Percentiles rank a stretch among this genome's conserved stretches.
These are phyloP conservation scores for Auricularia heimuer DNA, from an alignment of 768 basidiomycete genomes.

Conservation along the genomic window DNA sequence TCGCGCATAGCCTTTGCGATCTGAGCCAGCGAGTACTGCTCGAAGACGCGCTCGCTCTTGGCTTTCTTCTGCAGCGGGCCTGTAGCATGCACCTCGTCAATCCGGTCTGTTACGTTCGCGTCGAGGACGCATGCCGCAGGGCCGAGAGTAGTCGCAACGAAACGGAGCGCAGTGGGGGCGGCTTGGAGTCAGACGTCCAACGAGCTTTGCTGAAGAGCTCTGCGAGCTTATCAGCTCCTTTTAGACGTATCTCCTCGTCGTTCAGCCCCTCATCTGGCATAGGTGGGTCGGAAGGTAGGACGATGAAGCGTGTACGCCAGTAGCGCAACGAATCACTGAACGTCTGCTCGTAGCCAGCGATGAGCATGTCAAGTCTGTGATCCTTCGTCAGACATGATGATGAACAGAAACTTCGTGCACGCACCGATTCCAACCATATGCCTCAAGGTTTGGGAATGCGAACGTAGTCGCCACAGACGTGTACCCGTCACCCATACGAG, in stretches of 20 bases:
- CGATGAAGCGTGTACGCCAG: slow-evolving; percentile 89
- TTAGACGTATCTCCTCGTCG: slow-evolving; percentile 78
- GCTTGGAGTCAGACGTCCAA: slow-evolving; percentile 41
- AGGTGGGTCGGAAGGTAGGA: slow-evolving; percentile 76
- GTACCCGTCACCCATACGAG: slow-evolving; percentile 79
- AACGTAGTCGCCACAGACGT: slow-evolving; percentile 70
- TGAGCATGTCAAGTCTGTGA: slow-evolving; percentile 73
- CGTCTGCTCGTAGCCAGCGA: slow-evolving; percentile 71
- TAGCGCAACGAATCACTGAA: slow-evolving; percentile 78
- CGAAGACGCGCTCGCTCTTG: slow-evolving; percentile 66
- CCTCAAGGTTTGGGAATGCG: slow-evolving; percentile 66
- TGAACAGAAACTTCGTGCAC: slow-evolving; percentile 8
- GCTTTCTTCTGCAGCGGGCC: slow-evolving; percentile 73
- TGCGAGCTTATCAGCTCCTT: slow-evolving; percentile 86
- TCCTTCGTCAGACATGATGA: slow-evolving; percentile 1
- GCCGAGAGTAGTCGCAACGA: slow-evolving; percentile 77
- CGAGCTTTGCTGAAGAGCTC: slow-evolving; percentile 79
- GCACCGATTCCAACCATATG: slow-evolving; percentile 81
- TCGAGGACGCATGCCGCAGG: slow-evolving; percentile 75
- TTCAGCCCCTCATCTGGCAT: slow-evolving; percentile 56
- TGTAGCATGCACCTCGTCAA: slow-evolving; percentile 66
- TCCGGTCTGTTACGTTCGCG: slow-evolving; percentile 62
- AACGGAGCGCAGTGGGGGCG: slow-evolving; percentile 42
- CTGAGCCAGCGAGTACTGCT: slow-evolving; percentile 47
- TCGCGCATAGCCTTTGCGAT: slow-evolving; percentile 82